Percentiles rank a stretch among this genome's conserved stretches.
phyloP scores from a whole-genome alignment of 257 asterid species.

The Euphrasia confusa region DNA sequence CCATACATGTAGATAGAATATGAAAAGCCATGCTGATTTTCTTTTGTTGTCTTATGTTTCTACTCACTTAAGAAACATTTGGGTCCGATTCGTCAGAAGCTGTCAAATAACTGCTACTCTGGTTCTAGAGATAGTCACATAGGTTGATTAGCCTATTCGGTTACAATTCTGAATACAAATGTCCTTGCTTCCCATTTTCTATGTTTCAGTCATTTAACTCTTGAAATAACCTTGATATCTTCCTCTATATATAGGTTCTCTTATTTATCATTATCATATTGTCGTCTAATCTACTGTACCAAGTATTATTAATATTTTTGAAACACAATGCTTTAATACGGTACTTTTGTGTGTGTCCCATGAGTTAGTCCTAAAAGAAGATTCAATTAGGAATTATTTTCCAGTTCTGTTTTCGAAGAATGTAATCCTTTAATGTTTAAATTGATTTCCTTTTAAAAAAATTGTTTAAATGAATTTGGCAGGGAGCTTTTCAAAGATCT shows the following conservation, averaged over 20 bases:
- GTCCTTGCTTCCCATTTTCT: conserved; percentile 6
- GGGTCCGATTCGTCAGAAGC: not conserved
- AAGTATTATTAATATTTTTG: conserved; percentile 2
- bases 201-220: conserved; percentile 1
- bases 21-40: conserved; percentile 1
- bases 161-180: conserved; percentile 1
- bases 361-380: conserved; percentile 11
- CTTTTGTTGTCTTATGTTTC: conserved; percentile 1
- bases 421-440: conserved; percentile 9
- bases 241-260: not conserved
- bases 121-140: conserved; percentile 8
- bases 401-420: conserved; percentile 6
- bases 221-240: not conserved
- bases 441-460: not conserved
- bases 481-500: conserved; percentile 85
- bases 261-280: conserved; percentile 4
- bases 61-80: not conserved
- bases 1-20: not conserved
- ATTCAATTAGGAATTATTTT: conserved; percentile 1
- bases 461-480: conserved; percentile 24
- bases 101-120: conserved; percentile 8
- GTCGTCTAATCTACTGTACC: conserved; percentile 8
- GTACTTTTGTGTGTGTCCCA: not conserved
- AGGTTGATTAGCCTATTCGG: conserved; percentile 5
- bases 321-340: conserved; percentile 9